Evolutionary conservation across 2,329 filamentous ascomycete genomes (phyloP), one percentile per base, ranked within the genome.

Genomic region (Claviceps sp.): DNA sequence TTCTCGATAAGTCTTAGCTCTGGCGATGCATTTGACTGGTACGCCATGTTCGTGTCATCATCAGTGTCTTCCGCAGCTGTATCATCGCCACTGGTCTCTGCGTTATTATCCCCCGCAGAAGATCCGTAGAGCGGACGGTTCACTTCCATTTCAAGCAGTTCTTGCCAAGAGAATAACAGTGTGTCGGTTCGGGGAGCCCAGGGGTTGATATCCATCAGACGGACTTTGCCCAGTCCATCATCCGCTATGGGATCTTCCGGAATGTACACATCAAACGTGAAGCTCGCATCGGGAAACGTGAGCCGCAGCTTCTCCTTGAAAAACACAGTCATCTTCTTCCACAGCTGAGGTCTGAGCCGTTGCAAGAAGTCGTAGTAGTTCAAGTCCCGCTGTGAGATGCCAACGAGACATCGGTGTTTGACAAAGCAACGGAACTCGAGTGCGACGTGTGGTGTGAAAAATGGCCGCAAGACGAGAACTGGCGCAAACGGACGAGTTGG

Each of bases 391-490:
- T 97, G 93, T 38, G 84, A 87, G 53, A 97, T 82, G 54, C 82
- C 89, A 42, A 98, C 76, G 16, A 98, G 75, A 51, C 80, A 80
- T 11, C 88, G 77, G 53, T 89, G 76, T 60, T 91, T 87, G 41
- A 97, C 93, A 63, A 97, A 98, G 65, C 90, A 96, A 24, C 93
- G 81, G 68, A 98, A 98, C 66, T 98, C 93, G 54, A 96, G 80
- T 0, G 89, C 86, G 0, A 90, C 89, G 65, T 96, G 93, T 51
- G 93, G 82, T 56, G 83, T 84, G 68, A 95, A 87, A 69, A 87
- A 91, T 64, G 94, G 88, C 38, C 93, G 82, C 10, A 98, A 78
- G 2, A 96, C 84, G 1, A 98, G 80, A 38, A 90, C 77, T 51
- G 90, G 93, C 4, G 79, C 76, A 57, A 93, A 85, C 2, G 67